phyloP scores from a whole-genome alignment of 129 eudicot genomes.

The Solidago caesia region DNA sequence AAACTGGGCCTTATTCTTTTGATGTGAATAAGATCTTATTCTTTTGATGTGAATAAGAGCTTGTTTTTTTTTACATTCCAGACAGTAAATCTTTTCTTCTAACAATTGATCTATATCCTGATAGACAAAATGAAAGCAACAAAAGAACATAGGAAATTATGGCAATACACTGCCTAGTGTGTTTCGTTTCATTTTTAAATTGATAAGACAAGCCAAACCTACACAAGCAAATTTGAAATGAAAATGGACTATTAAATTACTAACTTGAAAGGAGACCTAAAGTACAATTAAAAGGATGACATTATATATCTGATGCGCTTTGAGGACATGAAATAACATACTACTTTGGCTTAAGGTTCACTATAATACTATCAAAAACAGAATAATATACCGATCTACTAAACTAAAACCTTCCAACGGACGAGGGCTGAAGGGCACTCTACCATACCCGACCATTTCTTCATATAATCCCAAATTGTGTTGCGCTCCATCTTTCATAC shows the following conservation, averaged over 20 bases:
- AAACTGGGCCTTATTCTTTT: no score
- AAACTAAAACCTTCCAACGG: neutral
- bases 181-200: no score
- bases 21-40: no score
- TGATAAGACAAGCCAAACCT: neutral
- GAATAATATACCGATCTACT: slow-evolving; percentile 6
- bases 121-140: neutral
- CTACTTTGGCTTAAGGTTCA: neutral
- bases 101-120: neutral
- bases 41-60: neutral
- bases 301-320: neutral
- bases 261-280: neutral
- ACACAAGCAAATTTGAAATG: neutral
- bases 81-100: no score
- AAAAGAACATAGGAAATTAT: neutral
- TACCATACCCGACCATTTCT: neutral
- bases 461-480: neutral
- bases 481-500: neutral
- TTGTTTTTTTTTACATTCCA: neutral
- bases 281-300: neutral
- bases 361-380: slow-evolving; percentile 10
- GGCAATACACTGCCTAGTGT: no score
- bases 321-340: neutral
- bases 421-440: neutral
- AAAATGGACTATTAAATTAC: neutral